Conservation (phyloP, 2,329 filamentous ascomycete species). For the Sporothrix luriei region DNA sequence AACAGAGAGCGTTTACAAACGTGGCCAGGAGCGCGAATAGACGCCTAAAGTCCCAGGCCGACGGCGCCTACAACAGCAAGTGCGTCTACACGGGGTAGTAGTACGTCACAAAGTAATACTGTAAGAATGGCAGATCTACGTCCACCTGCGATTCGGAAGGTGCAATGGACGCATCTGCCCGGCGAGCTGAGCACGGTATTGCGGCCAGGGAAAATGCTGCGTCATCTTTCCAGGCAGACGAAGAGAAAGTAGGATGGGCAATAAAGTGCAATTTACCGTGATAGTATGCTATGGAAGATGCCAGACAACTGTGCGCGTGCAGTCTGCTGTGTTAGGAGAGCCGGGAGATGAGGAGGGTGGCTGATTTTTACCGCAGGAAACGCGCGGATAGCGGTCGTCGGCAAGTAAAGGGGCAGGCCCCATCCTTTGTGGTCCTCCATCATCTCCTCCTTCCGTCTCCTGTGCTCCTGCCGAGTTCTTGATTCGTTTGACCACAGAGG, state of each 20-base stretch:
- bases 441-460: background rate
- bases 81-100: background rate
- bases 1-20: background rate
- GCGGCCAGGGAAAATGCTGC: background rate
- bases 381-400: conserved; percentile 21
- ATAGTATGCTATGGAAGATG: background rate
- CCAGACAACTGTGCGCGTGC: background rate
- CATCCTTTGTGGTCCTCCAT: background rate
- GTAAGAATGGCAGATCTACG: background rate
- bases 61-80: background rate
- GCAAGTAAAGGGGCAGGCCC: background rate
- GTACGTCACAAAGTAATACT: background rate
- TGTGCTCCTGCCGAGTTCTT: background rate
- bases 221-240: background rate
- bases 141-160: conserved; percentile 1
- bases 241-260: background rate
- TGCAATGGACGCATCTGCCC: background rate
- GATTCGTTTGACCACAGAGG: background rate
- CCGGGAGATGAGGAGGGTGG: too few species aligned
- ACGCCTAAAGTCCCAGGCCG: background rate
- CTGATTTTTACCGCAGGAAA: conserved; percentile 24
- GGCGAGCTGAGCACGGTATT: background rate
- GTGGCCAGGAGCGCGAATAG: background rate
- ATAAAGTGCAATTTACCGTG: background rate
- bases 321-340: too few species aligned